Base-by-base conservation (phyloP, 495 filamentous ascomycete genomes). In the Podospora australis region DNA sequence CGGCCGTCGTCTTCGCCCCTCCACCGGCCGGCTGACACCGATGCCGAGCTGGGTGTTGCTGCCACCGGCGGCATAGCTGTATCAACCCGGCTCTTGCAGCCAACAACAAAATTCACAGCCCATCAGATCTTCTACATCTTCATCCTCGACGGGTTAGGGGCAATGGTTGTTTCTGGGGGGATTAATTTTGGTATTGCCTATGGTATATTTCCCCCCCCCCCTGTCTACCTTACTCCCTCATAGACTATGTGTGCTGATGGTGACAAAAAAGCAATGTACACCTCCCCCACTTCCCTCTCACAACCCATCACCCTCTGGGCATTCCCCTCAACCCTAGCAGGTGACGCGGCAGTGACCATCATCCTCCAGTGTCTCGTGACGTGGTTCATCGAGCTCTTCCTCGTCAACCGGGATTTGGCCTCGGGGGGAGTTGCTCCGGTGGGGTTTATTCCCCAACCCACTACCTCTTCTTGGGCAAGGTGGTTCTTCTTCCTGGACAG, bases 151-250 rank as follows among this genome's bases (percentile, higher is more conserved):
- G 70, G 68, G 4, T 25, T 74, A 22, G 60, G 59, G 17, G 64
- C 69, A n/a, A 50, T 62, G 46, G 39, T 66, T 38, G 14, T 72
- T 1, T 67, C 66, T 1, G 71, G 64, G 10, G 69, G 55, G 6
- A 65, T 71, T 52, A 72, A 74, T 55, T 70, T 72, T 41, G 68
- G 68, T 22, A 64, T 70, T 24, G 69, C 69, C 32, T 74, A 72
- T 49, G 63, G 67, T 70, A 56, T 44, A 53, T 42, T 5, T 19
- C 28, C 22, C 6, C 20, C 16, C 32, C 20, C 29, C 28, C 26
- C 13, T 50, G 6, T 32, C 11, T 25, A 19, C 23, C 39, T 39
- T 3, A n/a, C 39, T 43, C 34, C 21, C 19, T 10, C 30, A 28
- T 4, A 7, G n/a, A n/a, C n/a, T n/a, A n/a, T n/a, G n/a, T n/a